Evolutionary conservation across 176 grass and related monocot species (phyloP).

Genomic region (Thalia dealbata): DNA sequence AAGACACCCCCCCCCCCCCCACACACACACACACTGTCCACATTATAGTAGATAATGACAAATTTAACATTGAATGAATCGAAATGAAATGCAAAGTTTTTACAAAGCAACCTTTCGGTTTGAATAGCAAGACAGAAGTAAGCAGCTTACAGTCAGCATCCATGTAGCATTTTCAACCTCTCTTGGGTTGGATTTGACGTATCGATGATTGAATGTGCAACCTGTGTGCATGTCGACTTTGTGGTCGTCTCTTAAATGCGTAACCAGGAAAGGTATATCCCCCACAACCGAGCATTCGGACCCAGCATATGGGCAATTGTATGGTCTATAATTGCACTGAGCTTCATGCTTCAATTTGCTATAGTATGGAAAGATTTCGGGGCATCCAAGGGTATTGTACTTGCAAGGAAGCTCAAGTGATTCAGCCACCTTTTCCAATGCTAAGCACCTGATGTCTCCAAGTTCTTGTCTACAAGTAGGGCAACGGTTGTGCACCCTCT

Average conservation of each 20-base stretch:
- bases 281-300: constrained; percentile 28
- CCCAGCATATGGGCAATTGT: constrained; percentile 24
- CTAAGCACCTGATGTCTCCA: constrained; percentile 26
- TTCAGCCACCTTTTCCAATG: constrained; percentile 26
- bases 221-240: constrained; percentile 30
- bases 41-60: background rate
- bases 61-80: background rate
- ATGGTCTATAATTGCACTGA: constrained; percentile 24
- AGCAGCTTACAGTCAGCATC: constrained; percentile 24
- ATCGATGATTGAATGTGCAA: constrained; percentile 26
- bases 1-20: no score
- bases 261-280: constrained; percentile 22
- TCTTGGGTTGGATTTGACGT: constrained; percentile 27
- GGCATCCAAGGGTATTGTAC: constrained; percentile 17
- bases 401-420: constrained; percentile 28
- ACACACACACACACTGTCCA: no score
- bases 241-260: constrained; percentile 24
- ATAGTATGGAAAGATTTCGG: constrained; percentile 28
- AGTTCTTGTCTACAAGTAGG: constrained; percentile 31
- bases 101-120: no score
- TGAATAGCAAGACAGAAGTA: background rate
- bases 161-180: constrained; percentile 30
- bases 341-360: constrained; percentile 29
- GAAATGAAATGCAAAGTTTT: background rate
- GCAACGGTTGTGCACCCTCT: constrained; percentile 26